These are phyloP conservation scores for Dichotomopilus funicola DNA, from an alignment of 2,329 filamentous ascomycete species.

Conservation along the genomic window DNA sequence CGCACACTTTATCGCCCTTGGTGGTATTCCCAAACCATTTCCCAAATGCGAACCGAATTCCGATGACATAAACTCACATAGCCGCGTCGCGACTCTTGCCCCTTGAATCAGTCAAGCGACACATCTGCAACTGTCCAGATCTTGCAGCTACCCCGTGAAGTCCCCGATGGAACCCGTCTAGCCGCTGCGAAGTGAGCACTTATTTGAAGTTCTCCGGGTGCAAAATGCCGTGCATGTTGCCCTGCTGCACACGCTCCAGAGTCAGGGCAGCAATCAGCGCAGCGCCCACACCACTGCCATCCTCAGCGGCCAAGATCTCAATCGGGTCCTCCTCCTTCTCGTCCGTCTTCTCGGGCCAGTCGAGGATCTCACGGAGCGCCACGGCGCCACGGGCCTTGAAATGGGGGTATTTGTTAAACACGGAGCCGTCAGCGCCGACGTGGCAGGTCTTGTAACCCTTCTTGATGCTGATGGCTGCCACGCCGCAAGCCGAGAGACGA, in stretches of 20 bases:
- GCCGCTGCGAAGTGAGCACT: neutral
- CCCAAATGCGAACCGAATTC: too few species aligned
- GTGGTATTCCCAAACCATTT: too few species aligned
- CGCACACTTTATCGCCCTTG: too few species aligned
- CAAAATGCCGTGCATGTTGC: conserved; percentile 58
- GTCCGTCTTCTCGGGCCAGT: conserved; percentile 71
- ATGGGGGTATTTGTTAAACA: conserved; percentile 99
- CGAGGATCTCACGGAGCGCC: conserved; percentile 89
- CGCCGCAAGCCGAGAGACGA: conserved; percentile 86
- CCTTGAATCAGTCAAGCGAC: too few species aligned
- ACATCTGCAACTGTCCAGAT: too few species aligned
- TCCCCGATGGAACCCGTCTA: neutral
- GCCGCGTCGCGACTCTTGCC: too few species aligned
- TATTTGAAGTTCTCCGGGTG: conserved; percentile 55
- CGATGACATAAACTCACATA: too few species aligned
- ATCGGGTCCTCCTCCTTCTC: conserved; percentile 77
- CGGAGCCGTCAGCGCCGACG: conserved; percentile 92
- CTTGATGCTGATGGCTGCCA: conserved; percentile 95
- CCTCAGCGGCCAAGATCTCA: conserved; percentile 82
- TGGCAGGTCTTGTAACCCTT: conserved; percentile 84
- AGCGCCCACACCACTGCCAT: conserved; percentile 94
- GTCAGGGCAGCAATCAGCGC: conserved; percentile 80
- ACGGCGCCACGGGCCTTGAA: conserved; percentile 90
- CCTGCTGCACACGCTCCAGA: conserved; percentile 56
- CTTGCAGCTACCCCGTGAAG: neutral